Conservation (phyloP, 2,329 filamentous ascomycete species). For the Pseudophaeomoniella oleicola region DNA sequence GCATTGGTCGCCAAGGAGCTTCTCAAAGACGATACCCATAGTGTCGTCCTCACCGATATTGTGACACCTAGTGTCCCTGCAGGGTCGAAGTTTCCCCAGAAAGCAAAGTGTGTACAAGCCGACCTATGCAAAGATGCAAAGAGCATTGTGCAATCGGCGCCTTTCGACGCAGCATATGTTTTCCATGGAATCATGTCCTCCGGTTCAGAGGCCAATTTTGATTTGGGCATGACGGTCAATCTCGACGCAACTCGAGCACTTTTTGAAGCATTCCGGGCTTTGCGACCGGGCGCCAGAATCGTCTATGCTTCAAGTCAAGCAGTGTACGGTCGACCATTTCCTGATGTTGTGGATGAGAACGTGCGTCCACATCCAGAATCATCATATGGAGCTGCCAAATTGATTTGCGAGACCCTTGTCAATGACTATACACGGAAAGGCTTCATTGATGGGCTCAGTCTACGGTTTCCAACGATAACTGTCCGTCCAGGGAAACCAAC, state of each 20-base stretch:
- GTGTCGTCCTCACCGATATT: conserved; percentile 44
- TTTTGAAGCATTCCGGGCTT: conserved; percentile 36
- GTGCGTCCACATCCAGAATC: conserved; percentile 44
- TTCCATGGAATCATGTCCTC: conserved; percentile 57
- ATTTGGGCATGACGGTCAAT: conserved; percentile 45
- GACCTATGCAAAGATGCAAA: conserved; percentile 36
- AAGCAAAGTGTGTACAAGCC: conserved; percentile 34
- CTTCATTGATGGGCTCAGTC: conserved; percentile 41
- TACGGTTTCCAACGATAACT: conserved; percentile 47
- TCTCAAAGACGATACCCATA: conserved; percentile 30
- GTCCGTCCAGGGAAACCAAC: conserved; percentile 47
- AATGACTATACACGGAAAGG: conserved; percentile 49
- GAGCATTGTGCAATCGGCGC: conserved; percentile 19
- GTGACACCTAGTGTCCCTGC: conserved; percentile 35
- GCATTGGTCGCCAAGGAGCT: conserved; percentile 44
- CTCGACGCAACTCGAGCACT: conserved; percentile 43
- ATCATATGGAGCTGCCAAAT: conserved; percentile 49
- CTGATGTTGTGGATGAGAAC: conserved; percentile 34
- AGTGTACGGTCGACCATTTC: conserved; percentile 46
- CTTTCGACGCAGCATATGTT: conserved; percentile 41
- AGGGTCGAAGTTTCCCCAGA: conserved; percentile 32
- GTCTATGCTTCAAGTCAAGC: conserved; percentile 49
- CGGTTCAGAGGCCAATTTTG: conserved; percentile 46
- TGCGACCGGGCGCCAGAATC: conserved; percentile 39
- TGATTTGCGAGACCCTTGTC: conserved; percentile 46